Conservation (phyloP, 2,329 filamentous ascomycete species). For the Aureobasidium sp. region DNA sequence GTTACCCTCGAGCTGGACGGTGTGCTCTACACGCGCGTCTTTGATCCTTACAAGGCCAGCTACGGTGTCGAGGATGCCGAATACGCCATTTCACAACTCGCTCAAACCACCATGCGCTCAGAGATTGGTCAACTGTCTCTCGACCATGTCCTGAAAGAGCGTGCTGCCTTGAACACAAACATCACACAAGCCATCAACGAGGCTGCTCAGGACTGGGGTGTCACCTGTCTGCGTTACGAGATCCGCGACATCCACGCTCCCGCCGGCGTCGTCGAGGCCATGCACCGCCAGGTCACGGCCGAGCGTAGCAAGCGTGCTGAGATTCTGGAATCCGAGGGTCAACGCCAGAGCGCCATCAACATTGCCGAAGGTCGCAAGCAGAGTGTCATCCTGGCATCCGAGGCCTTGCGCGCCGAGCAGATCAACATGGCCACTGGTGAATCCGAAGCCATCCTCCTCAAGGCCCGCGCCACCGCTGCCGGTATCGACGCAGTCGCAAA, state of each 20-base stretch:
- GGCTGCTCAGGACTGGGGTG: conserved; percentile 92
- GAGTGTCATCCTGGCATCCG: conserved; percentile 89
- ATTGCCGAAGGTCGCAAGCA: conserved; percentile 98
- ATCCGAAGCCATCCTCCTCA: conserved; percentile 83
- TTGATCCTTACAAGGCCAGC: conserved; percentile 97
- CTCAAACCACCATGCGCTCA: conserved; percentile 97
- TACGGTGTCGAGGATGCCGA: conserved; percentile 98
- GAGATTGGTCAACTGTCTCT: conserved; percentile 95
- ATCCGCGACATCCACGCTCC: conserved; percentile 98
- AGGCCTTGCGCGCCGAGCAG: conserved; percentile 81
- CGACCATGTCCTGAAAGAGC: conserved; percentile 96
- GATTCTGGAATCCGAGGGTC: conserved; percentile 94
- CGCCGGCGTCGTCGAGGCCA: conserved; percentile 85
- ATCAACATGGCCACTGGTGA: conserved; percentile 92
- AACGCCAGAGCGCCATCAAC: conserved; percentile 95
- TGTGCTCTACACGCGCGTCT: conserved; percentile 89
- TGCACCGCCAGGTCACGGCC: conserved; percentile 96
- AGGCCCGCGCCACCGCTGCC: conserved; percentile 74
- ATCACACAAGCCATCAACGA: conserved; percentile 99
- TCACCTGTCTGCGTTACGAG: conserved; percentile 93
- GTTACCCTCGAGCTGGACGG: conserved; percentile 95
- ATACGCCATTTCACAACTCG: conserved; percentile 95
- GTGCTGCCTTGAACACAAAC: conserved; percentile 90
- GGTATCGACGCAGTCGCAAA: conserved; percentile 82
- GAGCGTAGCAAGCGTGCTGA: conserved; percentile 96